Percentiles rank a stretch among this genome's conserved stretches.
phyloP scores from a whole-genome alignment of 2,329 filamentous ascomycete genomes.

The Sporothrix dimorphospora region DNA sequence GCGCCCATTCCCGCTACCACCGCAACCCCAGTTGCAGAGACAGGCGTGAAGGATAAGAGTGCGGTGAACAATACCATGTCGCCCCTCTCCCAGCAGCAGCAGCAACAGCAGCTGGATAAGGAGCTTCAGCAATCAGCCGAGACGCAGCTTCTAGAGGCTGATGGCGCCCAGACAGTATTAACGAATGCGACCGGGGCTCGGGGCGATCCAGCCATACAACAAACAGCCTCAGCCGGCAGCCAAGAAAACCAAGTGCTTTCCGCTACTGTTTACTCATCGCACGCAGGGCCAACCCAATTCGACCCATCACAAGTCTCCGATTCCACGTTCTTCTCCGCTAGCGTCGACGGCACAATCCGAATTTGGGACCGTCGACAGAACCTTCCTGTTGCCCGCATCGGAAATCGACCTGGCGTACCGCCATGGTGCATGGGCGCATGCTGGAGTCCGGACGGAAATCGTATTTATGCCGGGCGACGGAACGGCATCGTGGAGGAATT shows the following conservation, averaged over 20 bases:
- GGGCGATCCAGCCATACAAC: not conserved
- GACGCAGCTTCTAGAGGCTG: slow-evolving; percentile 22
- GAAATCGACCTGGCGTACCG: slow-evolving; percentile 73
- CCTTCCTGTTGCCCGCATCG: slow-evolving; percentile 77
- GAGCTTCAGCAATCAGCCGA: slow-evolving; percentile 25
- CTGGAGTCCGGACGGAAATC: slow-evolving; percentile 95
- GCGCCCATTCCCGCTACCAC: not conserved
- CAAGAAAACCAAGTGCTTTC: not conserved
- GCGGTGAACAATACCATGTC: not conserved
- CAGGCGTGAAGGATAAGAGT: not conserved
- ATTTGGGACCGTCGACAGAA: slow-evolving; percentile 87
- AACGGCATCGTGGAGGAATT: slow-evolving; percentile 96
- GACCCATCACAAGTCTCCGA: slow-evolving; percentile 66
- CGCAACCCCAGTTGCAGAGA: not conserved
- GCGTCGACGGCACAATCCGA: slow-evolving; percentile 84
- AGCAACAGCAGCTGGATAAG: slow-evolving; percentile 26
- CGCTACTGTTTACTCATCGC: slow-evolving; percentile 43
- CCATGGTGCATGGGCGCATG: slow-evolving; percentile 98
- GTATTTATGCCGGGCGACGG: slow-evolving; percentile 86
- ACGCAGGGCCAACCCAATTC: slow-evolving; percentile 46
- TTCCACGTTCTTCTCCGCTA: slow-evolving; percentile 83
- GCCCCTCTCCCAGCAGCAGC: slow-evolving; percentile 19
- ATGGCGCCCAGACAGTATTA: not conserved
- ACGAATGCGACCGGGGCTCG: not conserved
- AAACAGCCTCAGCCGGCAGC: not conserved